phyloP scores from a whole-genome alignment of 768 basidiomycete species.

The Boletus bicolor region DNA sequence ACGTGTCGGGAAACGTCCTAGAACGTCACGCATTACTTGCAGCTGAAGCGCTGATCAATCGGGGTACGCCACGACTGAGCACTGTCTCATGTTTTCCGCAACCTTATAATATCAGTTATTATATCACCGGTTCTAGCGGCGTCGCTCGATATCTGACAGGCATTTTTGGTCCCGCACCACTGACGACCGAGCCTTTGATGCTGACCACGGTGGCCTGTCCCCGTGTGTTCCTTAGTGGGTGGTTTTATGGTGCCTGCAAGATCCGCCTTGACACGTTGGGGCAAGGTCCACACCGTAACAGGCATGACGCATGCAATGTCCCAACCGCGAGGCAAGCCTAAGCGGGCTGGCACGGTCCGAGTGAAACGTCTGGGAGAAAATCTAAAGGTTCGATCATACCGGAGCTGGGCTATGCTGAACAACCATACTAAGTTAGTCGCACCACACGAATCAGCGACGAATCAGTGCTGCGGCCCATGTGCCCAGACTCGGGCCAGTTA shows the following conservation, averaged over 20 bases:
- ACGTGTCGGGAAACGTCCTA: not conserved
- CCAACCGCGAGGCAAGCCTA: conserved; percentile 4
- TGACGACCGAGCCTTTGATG: not conserved
- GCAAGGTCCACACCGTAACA: not conserved
- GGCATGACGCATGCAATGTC: conserved; percentile 8
- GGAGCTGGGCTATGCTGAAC: conserved; percentile 29
- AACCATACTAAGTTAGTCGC: conserved; percentile 14
- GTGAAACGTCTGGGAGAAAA: conserved; percentile 15
- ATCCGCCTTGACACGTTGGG: conserved; percentile 11
- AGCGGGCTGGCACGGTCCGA: conserved; percentile 14
- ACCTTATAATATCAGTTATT: not conserved
- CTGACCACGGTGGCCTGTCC: not conserved
- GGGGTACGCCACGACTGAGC: conserved; percentile 14
- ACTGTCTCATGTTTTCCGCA: conserved; percentile 5
- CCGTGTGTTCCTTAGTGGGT: not conserved
- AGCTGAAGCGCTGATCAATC: conserved; percentile 4
- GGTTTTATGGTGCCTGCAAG: conserved; percentile 12
- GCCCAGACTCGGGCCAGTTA: conserved; percentile 8
- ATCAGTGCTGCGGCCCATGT: not conserved
- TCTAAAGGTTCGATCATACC: conserved; percentile 29
- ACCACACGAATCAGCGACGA: conserved; percentile 3
- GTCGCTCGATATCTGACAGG: conserved; percentile 6
- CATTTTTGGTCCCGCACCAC: conserved; percentile 1
- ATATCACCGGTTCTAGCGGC: conserved; percentile 10
- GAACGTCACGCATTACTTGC: not conserved